Conservation (phyloP, 305 asterid species). For the Fraxinus dipetala region DNA sequence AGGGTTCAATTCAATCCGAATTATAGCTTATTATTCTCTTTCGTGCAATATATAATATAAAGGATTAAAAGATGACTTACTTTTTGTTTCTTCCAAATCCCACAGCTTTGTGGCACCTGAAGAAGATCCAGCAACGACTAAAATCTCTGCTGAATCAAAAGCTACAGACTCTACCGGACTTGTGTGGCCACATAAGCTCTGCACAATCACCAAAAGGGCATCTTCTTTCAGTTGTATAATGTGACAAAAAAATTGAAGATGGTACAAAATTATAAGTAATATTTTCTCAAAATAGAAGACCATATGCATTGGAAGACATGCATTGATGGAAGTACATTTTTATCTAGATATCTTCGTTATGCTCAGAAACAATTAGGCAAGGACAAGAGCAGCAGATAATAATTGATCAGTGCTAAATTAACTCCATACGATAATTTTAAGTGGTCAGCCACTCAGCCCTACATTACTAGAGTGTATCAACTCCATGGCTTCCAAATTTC, state of each 20-base stretch:
- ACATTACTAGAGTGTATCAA: neutral
- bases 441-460: neutral
- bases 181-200: constrained; percentile 89
- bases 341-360: constrained; percentile 8
- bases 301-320: constrained; percentile 11
- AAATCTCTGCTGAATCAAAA: constrained; percentile 83
- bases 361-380: neutral
- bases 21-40: neutral
- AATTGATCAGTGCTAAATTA: constrained; percentile 4
- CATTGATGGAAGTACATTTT: constrained; percentile 13
- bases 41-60: neutral
- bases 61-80: constrained; percentile 43
- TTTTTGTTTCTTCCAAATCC: constrained; percentile 95
- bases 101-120: constrained; percentile 94
- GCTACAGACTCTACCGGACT: constrained; percentile 94
- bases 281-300: constrained; percentile 10
- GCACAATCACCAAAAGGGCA: constrained; percentile 31
- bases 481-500: neutral
- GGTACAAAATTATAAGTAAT: constrained; percentile 1
- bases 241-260: constrained; percentile 16
- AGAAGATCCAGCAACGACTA: constrained; percentile 93
- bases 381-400: neutral
- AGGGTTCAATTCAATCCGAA: constrained; percentile 4
- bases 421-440: neutral
- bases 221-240: constrained; percentile 27